Conservation (phyloP, 73 alveolate genomes). For the Halteria grandinella region DNA sequence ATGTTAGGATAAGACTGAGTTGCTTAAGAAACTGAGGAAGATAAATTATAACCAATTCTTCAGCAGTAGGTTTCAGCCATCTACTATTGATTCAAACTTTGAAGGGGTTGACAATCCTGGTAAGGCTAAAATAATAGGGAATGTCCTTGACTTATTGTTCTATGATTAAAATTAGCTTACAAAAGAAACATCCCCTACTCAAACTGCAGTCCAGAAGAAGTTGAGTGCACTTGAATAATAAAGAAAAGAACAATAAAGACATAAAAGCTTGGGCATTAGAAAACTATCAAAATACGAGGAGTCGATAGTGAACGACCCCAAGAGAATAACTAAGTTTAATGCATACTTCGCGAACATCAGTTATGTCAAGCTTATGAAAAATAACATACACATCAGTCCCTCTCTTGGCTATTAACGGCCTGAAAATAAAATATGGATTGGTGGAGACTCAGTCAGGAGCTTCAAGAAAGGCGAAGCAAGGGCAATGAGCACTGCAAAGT, state of each 20-base stretch:
- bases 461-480: constrained; percentile 44
- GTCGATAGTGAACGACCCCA: constrained; percentile 26
- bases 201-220: neutral
- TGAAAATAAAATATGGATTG: constrained; percentile 25
- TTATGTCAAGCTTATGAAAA: constrained; percentile 26
- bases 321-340: constrained; percentile 34
- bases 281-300: constrained; percentile 4
- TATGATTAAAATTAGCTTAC: constrained; percentile 29
- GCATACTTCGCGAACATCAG: constrained; percentile 22
- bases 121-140: constrained; percentile 40
- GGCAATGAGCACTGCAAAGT: constrained; percentile 39
- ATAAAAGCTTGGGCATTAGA: constrained; percentile 24
- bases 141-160: constrained; percentile 41
- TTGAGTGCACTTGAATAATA: neutral
- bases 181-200: neutral
- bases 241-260: constrained; percentile 22
- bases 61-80: neutral
- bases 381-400: constrained; percentile 39
- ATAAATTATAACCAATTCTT: constrained; percentile 22
- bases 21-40: constrained; percentile 28
- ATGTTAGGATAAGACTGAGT: constrained; percentile 24
- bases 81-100: constrained; percentile 14
- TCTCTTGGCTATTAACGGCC: constrained; percentile 32
- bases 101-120: constrained; percentile 27
- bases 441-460: constrained; percentile 34